Evolutionary conservation across 192 early-diverging fungal species (phyloP), one percentile per base, ranked within the genome.

Genomic region (Chytriomyces sp.): DNA sequence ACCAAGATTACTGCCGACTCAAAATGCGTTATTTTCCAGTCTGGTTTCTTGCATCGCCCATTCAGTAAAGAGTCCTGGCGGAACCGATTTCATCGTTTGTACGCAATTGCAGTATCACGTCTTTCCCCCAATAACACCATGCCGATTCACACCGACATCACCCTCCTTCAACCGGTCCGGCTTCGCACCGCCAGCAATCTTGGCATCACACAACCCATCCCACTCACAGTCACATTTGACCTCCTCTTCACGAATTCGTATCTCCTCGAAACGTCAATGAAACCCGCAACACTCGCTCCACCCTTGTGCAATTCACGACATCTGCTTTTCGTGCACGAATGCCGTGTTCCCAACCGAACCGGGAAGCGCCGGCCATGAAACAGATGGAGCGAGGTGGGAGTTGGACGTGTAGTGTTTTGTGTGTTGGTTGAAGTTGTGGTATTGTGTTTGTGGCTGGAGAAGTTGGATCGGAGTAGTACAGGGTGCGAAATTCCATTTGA

Each of bases 331-430:
- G 77, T 13, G 72, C 63, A 5, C 84, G 77, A 60, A 87, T 87
- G 26, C 75, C 78, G 57, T 87, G 86, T 57, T 87, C 84, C 86
- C 86, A 87, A n/a, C 78, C 86, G 50, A 80, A 84, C 24, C 84
- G 61, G 0, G 81, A 72, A 61, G 80, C 78, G 5, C 82, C 84
- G 3, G 76, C 57, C 80, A 87, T 81, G 26, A 85, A 50, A 50
- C 77, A 53, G 35, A 87, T 75, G 43, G 71, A 76, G 23, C 86
- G 77, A 7, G 77, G 81, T 69, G 77, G 67, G 44, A 87, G 77
- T 48, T 80, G 77, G 57, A 84, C 26, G 7, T 77, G 61, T 20
- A 75, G 68, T 11, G 68, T 70, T 71, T 74, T 73, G 61, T 67
- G 61, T 35, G 28, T 35, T 35, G 28, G 28, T 35, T 35, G 28